Evolutionary conservation across 352 stramenopile species (phyloP).

Genomic region (Globisporangium mamillatum): DNA sequence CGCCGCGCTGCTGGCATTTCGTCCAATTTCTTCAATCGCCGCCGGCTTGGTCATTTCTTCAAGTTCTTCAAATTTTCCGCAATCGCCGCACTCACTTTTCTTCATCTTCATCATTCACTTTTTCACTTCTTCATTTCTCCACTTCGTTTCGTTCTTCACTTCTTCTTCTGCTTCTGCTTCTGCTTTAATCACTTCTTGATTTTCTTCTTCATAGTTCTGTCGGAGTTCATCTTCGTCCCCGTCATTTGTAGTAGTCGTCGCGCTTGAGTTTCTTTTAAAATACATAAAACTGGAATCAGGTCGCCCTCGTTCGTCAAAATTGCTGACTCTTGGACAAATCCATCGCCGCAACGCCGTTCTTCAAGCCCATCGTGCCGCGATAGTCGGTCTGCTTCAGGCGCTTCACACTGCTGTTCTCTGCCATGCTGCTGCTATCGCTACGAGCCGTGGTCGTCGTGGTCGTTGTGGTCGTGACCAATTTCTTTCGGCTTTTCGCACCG

Average conservation of each 20-base stretch:
- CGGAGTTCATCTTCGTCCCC: conserved; percentile 7
- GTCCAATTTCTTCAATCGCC: background rate
- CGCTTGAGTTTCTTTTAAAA: conserved; percentile 17
- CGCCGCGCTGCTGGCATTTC: background rate
- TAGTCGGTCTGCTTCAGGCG: conserved; percentile 14
- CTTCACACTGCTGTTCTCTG: conserved; percentile 5
- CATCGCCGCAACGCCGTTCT: conserved; percentile 16
- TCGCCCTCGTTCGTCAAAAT: background rate
- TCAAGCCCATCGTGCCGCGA: conserved; percentile 9
- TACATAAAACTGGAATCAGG: conserved; percentile 18
- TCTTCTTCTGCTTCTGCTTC: conserved; percentile 16
- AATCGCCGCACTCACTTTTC: background rate
- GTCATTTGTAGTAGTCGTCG: background rate
- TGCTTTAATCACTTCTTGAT: conserved; percentile 9
- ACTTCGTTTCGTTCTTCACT: conserved; percentile 27
- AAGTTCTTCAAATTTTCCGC: background rate
- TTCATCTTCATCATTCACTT: conserved; percentile 26
- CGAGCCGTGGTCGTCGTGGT: background rate
- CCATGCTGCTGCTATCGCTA: background rate
- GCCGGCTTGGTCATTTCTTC: background rate
- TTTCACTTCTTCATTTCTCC: conserved; percentile 19
- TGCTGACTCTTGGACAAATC: conserved; percentile 19
- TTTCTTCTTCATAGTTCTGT: conserved; percentile 6
- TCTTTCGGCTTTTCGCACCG: conserved; percentile 1
- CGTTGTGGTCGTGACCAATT: background rate